A percentile compares a stretch with the other conserved stretches of the same genome.
Evolutionary conservation across 2,329 filamentous ascomycete species (phyloP).

Genomic region (Monilinia vaccinii-corymbosi): DNA sequence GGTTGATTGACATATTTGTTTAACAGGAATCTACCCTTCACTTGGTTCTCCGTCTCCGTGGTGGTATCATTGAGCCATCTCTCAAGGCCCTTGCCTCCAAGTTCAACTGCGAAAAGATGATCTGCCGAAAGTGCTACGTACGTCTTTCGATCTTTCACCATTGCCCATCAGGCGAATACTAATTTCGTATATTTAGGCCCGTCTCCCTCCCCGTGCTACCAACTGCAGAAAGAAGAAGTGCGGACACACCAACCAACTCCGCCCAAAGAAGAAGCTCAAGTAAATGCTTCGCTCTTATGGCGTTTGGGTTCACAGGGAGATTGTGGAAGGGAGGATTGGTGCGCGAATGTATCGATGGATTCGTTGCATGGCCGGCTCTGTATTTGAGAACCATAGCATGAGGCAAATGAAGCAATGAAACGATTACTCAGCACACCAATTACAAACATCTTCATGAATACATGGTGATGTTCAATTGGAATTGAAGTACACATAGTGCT

Average conservation of each 20-base stretch:
- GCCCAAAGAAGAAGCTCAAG: constrained; percentile 99
- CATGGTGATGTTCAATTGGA: not conserved
- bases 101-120: constrained; percentile 99
- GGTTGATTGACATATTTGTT: constrained; percentile 15
- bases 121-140: constrained; percentile 99
- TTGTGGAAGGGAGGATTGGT: constrained; percentile 4
- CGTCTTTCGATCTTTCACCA: constrained; percentile 32
- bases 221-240: constrained; percentile 99
- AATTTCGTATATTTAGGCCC: constrained; percentile 40
- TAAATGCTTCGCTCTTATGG: constrained; percentile 45
- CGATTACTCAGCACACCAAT: constrained; percentile 10
- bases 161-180: constrained; percentile 13
- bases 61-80: constrained; percentile 98
- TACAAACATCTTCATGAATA: not conserved
- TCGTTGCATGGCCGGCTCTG: constrained; percentile 20
- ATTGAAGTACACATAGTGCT: not conserved
- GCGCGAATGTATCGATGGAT: constrained; percentile 12
- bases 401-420: constrained; percentile 16
- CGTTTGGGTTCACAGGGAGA: constrained; percentile 21
- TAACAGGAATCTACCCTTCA: constrained; percentile 91
- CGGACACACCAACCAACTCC: constrained; percentile 99
- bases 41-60: constrained; percentile 96
- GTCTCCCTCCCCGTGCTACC: constrained; percentile 95
- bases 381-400: constrained; percentile 9
- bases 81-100: constrained; percentile 97